These are phyloP conservation scores for Rhododendron griersonianum DNA, from an alignment of 148 eudicot species.

Conservation along the genomic window DNA sequence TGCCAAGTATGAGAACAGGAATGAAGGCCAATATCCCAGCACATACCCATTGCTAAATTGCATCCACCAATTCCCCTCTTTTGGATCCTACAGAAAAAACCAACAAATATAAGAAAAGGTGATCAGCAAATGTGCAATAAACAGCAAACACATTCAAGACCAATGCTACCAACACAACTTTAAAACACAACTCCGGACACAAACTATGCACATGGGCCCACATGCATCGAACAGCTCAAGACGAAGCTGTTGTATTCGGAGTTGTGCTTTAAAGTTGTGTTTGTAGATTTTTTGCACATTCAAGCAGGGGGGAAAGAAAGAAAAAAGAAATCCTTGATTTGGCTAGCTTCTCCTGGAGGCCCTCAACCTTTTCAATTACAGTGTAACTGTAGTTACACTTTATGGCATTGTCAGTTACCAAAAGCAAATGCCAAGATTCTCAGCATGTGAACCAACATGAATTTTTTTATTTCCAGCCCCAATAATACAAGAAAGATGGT, in stretches of 20 bases:
- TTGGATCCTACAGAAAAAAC: slow-evolving; percentile 55
- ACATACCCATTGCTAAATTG: slow-evolving; percentile 81
- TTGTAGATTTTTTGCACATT: neutral
- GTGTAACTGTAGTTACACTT: neutral
- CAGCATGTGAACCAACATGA: slow-evolving; percentile 7
- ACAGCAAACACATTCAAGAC: neutral
- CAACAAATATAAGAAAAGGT: neutral
- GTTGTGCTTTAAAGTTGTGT: neutral
- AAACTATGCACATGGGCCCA: neutral
- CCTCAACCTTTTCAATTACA: neutral
- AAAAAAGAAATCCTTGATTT: neutral
- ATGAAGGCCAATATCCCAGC: slow-evolving; percentile 91
- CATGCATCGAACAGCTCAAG: neutral
- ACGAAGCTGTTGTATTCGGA: too few species aligned
- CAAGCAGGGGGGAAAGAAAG: neutral
- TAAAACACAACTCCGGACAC: neutral
- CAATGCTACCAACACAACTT: neutral
- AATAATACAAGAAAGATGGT: neutral
- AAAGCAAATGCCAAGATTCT: slow-evolving; percentile 16
- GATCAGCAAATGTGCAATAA: neutral
- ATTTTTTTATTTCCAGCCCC: neutral
- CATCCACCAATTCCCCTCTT: slow-evolving; percentile 99
- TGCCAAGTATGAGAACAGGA: slow-evolving; percentile 87
- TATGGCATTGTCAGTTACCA: neutral
- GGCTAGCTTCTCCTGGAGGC: neutral